Evolutionary conservation across 2,329 filamentous ascomycete species (phyloP).

Genomic region (Incumbomyces delicatus): DNA sequence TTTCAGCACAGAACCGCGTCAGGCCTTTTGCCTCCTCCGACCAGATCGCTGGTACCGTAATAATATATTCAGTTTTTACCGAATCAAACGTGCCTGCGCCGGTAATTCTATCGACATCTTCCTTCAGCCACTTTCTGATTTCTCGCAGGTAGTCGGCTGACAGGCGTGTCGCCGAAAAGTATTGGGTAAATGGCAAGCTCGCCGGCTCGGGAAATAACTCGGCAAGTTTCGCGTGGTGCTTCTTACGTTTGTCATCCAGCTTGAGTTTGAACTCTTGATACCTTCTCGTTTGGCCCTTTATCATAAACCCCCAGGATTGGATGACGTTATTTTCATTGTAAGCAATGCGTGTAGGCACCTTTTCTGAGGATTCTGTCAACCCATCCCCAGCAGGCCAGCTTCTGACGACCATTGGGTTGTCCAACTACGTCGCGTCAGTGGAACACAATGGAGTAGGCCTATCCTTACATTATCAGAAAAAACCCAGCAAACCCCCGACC

Average conservation of each 20-base stretch:
- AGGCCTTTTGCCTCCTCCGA: slow-evolving; percentile 20
- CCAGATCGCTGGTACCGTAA: slow-evolving; percentile 26
- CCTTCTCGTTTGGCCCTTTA: slow-evolving; percentile 14
- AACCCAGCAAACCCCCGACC: slow-evolving; percentile 20
- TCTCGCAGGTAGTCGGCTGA: slow-evolving; percentile 14
- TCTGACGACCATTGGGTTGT: slow-evolving; percentile 15
- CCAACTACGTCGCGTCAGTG: slow-evolving; percentile 11
- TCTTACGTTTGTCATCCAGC: slow-evolving; percentile 13
- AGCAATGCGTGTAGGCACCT: slow-evolving; percentile 17
- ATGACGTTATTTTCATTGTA: slow-evolving; percentile 6
- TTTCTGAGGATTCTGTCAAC: slow-evolving; percentile 17
- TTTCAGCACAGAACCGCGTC: slow-evolving; percentile 8
- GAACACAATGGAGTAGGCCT: not conserved
- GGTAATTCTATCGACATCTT: slow-evolving; percentile 11
- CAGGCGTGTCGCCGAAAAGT: slow-evolving; percentile 1
- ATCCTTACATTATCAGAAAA: slow-evolving; percentile 15
- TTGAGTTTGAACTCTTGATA: slow-evolving; percentile 21
- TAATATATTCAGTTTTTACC: slow-evolving; percentile 17
- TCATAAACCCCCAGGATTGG: slow-evolving; percentile 18
- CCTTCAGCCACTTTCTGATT: slow-evolving; percentile 11
- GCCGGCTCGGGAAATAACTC: slow-evolving; percentile 8
- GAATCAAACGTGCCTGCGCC: slow-evolving; percentile 9
- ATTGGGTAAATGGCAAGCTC: slow-evolving; percentile 10
- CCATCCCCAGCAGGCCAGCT: slow-evolving; percentile 15
- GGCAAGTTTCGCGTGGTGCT: slow-evolving; percentile 7